Conservation (phyloP, 495 filamentous ascomycete genomes). For the Extremus antarcticus region DNA sequence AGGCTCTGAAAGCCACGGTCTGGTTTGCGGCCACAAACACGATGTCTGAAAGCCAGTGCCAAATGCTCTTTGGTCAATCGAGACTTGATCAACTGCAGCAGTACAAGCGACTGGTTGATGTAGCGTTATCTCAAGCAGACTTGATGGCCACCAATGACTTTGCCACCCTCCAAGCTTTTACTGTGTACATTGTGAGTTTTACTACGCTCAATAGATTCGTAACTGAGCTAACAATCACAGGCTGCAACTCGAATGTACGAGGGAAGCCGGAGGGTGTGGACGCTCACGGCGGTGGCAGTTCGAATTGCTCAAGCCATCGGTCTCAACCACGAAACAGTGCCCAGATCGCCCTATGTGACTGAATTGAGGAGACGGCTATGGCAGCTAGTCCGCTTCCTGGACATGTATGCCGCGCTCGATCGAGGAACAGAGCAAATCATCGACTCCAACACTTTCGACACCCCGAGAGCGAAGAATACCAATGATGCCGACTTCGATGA, state of each 20-base stretch:
- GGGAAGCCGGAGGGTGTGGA: constrained; percentile 10
- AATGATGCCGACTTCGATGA: constrained; percentile 18
- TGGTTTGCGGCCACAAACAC: constrained; percentile 17
- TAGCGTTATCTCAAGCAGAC: constrained; percentile 15
- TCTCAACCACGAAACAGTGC: constrained; percentile 7
- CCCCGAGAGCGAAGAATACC: constrained; percentile 7
- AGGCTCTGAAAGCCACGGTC: constrained; percentile 7
- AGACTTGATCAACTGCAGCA: constrained; percentile 4
- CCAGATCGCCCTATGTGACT: constrained; percentile 8
- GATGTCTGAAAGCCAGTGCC: constrained; percentile 7
- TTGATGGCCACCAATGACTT: constrained; percentile 13
- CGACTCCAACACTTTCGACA: constrained; percentile 1
- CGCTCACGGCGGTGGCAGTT: constrained; percentile 8
- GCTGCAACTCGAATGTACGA: constrained; percentile 4
- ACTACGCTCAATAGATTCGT: not conserved
- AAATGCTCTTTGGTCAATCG: constrained; percentile 2
- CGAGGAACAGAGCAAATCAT: constrained; percentile 13
- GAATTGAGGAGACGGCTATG: constrained; percentile 17
- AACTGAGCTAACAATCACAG: not conserved
- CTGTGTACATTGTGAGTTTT: constrained; percentile 6
- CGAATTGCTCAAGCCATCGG: constrained; percentile 17
- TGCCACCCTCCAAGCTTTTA: constrained; percentile 14
- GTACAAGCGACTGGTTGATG: constrained; percentile 9
- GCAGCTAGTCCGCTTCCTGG: constrained; percentile 14
- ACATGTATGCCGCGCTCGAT: constrained; percentile 12